These are phyloP conservation scores for Biscutella laevigata DNA, from an alignment of 441 rosid species.

Conservation along the genomic window DNA sequence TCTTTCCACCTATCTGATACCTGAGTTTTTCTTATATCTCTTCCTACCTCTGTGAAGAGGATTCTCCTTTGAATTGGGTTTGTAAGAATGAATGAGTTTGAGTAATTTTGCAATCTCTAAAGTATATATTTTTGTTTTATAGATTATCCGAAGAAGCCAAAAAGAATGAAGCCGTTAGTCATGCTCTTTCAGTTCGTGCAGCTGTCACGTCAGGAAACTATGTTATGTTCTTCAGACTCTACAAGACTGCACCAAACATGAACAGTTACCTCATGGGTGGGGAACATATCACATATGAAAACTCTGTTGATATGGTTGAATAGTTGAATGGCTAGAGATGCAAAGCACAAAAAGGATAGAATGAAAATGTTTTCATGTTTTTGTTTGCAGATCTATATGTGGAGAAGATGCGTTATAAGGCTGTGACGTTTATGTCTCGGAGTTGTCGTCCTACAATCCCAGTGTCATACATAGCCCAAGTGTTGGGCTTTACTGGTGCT, in stretches of 20 bases:
- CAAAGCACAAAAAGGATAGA: neutral
- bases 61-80: conserved; percentile 3
- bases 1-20: neutral
- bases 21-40: neutral
- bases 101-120: neutral
- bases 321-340: neutral
- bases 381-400: conserved; percentile 72
- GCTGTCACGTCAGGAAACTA: conserved; percentile 96
- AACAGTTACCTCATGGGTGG: conserved; percentile 83
- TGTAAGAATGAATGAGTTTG: conserved; percentile 6
- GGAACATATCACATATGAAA: conserved; percentile 20
- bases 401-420: conserved; percentile 91
- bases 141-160: conserved; percentile 76
- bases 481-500: conserved; percentile 52
- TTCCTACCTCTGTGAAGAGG: conserved; percentile 7
- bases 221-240: conserved; percentile 74
- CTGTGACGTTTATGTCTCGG: conserved; percentile 74
- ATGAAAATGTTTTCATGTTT: conserved; percentile 1
- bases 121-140: conserved; percentile 21
- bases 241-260: conserved; percentile 85
- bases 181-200: conserved; percentile 92
- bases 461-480: conserved; percentile 61
- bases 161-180: conserved; percentile 72
- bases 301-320: conserved; percentile 2
- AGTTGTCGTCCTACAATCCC: conserved; percentile 90